Evolutionary conservation across 495 filamentous ascomycete genomes (phyloP).

Genomic region (Tuber magnatum): DNA sequence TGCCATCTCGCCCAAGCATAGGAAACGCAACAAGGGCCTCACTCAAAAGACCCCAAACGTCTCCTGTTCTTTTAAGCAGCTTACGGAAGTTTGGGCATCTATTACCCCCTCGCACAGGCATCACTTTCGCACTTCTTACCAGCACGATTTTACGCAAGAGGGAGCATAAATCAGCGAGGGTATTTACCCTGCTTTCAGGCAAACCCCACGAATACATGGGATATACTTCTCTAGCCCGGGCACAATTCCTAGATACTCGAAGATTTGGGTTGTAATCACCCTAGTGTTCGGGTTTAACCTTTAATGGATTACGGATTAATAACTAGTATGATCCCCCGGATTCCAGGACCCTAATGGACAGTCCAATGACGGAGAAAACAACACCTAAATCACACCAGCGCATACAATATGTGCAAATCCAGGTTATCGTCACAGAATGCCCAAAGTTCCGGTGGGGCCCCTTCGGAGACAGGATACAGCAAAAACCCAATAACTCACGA

Average conservation of each 20-base stretch:
- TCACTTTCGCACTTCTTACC: neutral
- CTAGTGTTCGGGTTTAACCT: too few relatives aligned
- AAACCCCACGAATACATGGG: neutral
- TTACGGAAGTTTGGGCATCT: neutral
- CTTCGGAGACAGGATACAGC: neutral
- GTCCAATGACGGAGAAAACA: neutral
- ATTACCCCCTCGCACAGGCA: neutral
- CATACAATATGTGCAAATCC: neutral
- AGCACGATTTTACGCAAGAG: neutral
- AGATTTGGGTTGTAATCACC: too few relatives aligned
- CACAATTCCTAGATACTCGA: neutral
- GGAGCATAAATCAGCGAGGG: neutral
- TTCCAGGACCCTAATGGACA: neutral
- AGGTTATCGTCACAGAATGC: neutral
- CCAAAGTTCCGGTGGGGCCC: neutral
- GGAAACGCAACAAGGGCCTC: neutral
- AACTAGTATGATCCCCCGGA: too few relatives aligned
- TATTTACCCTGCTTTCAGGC: neutral
- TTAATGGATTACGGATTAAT: too few relatives aligned
- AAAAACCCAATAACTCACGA: neutral
- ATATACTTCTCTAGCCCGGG: neutral
- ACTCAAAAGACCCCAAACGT: neutral
- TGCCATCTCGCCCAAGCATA: neutral
- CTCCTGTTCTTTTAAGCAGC: neutral
- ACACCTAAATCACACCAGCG: neutral